Evolutionary conservation across 306 rosid species (phyloP), one percentile per base, ranked within the genome.

Genomic region (Medicago lupulina): DNA sequence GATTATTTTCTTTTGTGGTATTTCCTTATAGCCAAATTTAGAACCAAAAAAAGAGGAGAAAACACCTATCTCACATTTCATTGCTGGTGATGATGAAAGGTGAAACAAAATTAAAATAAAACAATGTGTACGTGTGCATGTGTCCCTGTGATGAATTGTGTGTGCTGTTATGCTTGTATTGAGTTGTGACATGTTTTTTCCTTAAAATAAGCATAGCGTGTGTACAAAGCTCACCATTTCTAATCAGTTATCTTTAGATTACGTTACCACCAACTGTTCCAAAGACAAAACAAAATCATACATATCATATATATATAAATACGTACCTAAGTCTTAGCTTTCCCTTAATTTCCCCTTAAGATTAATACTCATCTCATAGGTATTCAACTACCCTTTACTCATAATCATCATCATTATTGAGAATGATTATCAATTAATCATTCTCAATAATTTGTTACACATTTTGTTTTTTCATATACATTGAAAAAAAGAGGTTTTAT

Each of bases 151-250:
- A 55, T 55, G 66, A 67, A 67, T 68, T 71, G 9, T 73, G 79
- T 66, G 44, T 53, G 74, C 16, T 83, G 61, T 77, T 67, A 21
- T 8, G 82, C 74, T 79, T 76, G 73, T 50, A 61, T 61, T 51
- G 86, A 73, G 87, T 84, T 77, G 63, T 71, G 81, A 82, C 51
- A 80, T 76, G 78, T 78, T 86, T 87, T 82, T 82, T 83, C 34
- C 86, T 88, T 82, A 66, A 83, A 88, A 85, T 81, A 34, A 73
- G 81, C 86, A 18, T 87, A 79, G 84, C 89, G 83, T 91, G 84
- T 83, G 78, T 85, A 70, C 83, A 84, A 88, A 78, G 67, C 75
- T 75, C 90, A 41, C 85, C 60, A 53, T 59, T 66, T 83, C 74
- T 80, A 49, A 67, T 81, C 83, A 67, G 46, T 82, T 66, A 66